Conservation (phyloP, 2,329 filamentous ascomycete species). For the Gaeumannomyces tritici region DNA sequence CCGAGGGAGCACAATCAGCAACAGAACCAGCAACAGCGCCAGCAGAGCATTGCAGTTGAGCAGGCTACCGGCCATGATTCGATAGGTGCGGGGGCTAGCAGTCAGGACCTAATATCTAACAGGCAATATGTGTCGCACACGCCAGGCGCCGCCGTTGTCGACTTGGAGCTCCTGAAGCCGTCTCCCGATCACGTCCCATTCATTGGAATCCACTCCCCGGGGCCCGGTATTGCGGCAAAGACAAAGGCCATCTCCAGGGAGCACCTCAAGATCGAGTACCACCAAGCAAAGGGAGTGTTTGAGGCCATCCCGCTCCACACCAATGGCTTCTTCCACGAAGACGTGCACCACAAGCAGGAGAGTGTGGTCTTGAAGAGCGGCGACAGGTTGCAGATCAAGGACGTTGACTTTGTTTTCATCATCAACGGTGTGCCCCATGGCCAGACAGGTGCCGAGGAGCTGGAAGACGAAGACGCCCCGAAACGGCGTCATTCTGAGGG, state of each 20-base stretch:
- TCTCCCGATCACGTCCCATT: conserved; percentile 54
- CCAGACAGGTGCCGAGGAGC: conserved; percentile 50
- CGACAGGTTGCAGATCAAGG: conserved; percentile 61
- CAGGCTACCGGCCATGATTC: not conserved
- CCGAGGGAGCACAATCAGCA: conserved; percentile 7
- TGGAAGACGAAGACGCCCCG: conserved; percentile 39
- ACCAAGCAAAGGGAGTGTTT: conserved; percentile 51
- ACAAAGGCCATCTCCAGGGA: conserved; percentile 67
- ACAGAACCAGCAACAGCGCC: not conserved
- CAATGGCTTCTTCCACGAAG: conserved; percentile 63
- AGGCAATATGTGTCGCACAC: conserved; percentile 52
- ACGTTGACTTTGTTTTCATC: conserved; percentile 57
- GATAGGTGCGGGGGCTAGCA: conserved; percentile 3
- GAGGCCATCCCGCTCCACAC: conserved; percentile 51
- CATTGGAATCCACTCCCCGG: conserved; percentile 63
- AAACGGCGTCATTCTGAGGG: conserved; percentile 42
- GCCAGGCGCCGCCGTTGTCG: conserved; percentile 47
- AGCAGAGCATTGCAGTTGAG: not conserved
- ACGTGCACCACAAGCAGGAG: conserved; percentile 41
- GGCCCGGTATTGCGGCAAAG: conserved; percentile 47
- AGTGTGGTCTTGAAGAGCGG: conserved; percentile 52
- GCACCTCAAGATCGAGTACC: conserved; percentile 65
- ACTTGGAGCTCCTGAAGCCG: conserved; percentile 49
- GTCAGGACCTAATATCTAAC: conserved; percentile 33
- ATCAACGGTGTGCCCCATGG: conserved; percentile 55